phyloP scores from a whole-genome alignment of 2,329 filamentous ascomycete genomes.

The Aspergillus sclerotialis region DNA sequence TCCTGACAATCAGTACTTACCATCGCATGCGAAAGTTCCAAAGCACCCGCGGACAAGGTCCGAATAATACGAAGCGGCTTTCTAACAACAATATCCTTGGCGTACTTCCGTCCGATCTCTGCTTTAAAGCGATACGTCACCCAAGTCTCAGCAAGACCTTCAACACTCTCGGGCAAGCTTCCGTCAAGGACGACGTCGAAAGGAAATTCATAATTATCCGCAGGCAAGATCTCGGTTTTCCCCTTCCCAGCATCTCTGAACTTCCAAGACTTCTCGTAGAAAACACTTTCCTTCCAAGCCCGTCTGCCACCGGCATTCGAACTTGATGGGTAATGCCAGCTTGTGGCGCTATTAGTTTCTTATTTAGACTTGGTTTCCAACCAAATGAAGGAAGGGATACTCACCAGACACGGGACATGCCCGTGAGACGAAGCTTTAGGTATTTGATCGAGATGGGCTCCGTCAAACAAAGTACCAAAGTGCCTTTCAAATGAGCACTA shows the following conservation, averaged over 20 bases:
- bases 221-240: constrained; percentile 51
- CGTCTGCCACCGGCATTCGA: constrained; percentile 31
- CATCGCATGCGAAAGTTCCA: constrained; percentile 81
- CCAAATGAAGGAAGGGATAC: constrained; percentile 31
- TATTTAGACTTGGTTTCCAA: no score
- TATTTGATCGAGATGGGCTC: constrained; percentile 65
- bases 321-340: constrained; percentile 31
- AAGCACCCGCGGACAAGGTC: constrained; percentile 66
- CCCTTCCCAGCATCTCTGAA: constrained; percentile 51
- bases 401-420: constrained; percentile 63
- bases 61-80: constrained; percentile 73
- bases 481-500: constrained; percentile 67
- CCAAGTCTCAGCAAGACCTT: constrained; percentile 78
- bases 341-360: constrained; percentile 7
- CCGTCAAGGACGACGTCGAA: constrained; percentile 71
- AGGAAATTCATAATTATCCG: constrained; percentile 78
- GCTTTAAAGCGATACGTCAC: constrained; percentile 89
- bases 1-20: constrained; percentile 29
- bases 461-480: constrained; percentile 65
- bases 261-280: constrained; percentile 66
- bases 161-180: constrained; percentile 70
- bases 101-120: constrained; percentile 81
- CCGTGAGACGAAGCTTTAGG: constrained; percentile 63
- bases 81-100: constrained; percentile 74
- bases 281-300: constrained; percentile 38